Conservation (phyloP, 1,284 basidiomycete species). For the Pascua guehoae region DNA sequence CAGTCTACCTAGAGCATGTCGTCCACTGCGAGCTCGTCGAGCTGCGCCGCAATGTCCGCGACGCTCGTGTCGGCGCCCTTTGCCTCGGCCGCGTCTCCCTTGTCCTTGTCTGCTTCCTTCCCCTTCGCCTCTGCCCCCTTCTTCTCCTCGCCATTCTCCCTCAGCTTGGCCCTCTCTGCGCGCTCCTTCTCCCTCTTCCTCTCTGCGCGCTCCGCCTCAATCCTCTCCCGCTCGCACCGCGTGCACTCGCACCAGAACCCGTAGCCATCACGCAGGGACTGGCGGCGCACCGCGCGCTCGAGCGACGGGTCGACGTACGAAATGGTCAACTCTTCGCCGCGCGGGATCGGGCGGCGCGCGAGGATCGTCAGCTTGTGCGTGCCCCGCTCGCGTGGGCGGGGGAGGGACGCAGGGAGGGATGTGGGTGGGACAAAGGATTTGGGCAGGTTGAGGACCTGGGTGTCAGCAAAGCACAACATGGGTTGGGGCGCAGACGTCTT, state of each 20-base stretch:
- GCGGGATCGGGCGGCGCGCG: conserved; percentile 62
- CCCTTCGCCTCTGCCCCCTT: conserved; percentile 45
- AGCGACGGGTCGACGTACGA: conserved; percentile 71
- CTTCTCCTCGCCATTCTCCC: conserved; percentile 44
- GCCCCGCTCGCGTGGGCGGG: conserved; percentile 48
- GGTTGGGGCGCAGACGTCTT: neutral
- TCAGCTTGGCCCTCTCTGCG: conserved; percentile 33
- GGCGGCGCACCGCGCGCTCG: conserved; percentile 57
- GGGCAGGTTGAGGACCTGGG: conserved; percentile 40
- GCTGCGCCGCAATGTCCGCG: neutral
- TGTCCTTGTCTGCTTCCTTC: conserved; percentile 42
- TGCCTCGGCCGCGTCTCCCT: neutral
- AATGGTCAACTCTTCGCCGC: conserved; percentile 66
- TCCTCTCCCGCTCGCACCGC: conserved; percentile 58
- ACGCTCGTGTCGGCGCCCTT: neutral
- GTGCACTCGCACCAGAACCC: conserved; percentile 74
- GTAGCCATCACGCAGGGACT: conserved; percentile 60
- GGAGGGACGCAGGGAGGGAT: conserved; percentile 58
- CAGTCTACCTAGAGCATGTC: conserved; percentile 10
- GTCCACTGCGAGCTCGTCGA: conserved; percentile 14
- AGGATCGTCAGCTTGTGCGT: conserved; percentile 54
- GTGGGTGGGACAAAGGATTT: conserved; percentile 53
- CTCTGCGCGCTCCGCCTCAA: conserved; percentile 9
- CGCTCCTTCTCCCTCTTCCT: conserved; percentile 41
- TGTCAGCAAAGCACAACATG: conserved; percentile 4